These are phyloP conservation scores for Geotrichum macrosporum DNA, from an alignment of 1,139 yeast genomes.

Conservation along the genomic window DNA sequence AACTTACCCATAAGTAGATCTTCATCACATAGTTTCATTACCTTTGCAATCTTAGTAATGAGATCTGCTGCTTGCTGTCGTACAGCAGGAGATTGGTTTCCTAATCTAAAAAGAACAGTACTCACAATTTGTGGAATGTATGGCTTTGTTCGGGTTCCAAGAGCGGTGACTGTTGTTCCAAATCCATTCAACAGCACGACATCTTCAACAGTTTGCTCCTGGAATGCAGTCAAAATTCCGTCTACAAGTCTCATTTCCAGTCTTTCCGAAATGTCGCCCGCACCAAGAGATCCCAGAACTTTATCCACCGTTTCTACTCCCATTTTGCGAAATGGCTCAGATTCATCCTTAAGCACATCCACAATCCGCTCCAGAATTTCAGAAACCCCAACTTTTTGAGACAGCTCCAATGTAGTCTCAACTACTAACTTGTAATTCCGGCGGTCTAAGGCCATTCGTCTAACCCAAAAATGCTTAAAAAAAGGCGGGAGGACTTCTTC, in stretches of 20 bases:
- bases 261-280: conserved; percentile 51
- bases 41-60: conserved; percentile 62
- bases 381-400: conserved; percentile 63
- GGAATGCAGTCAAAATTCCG: conserved; percentile 79
- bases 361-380: conserved; percentile 57
- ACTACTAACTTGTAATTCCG: conserved; percentile 58
- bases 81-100: conserved; percentile 65
- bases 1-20: conserved; percentile 60
- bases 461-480: conserved; percentile 66
- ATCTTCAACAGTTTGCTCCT: conserved; percentile 63
- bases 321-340: conserved; percentile 77
- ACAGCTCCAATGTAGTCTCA: conserved; percentile 65
- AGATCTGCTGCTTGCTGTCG: conserved; percentile 87
- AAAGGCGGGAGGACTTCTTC: conserved; percentile 59
- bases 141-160: conserved; percentile 68
- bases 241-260: conserved; percentile 70
- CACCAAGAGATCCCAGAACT: conserved; percentile 46
- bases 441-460: conserved; percentile 49
- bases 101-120: conserved; percentile 67
- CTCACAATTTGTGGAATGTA: conserved; percentile 72
- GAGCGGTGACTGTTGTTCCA: conserved; percentile 59
- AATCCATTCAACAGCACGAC: conserved; percentile 57
- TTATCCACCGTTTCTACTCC: conserved; percentile 64
- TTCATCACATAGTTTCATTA: conserved; percentile 63
- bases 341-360: conserved; percentile 66